Base-by-base conservation (phyloP, 495 filamentous ascomycete species). In the Penicillium riverlandense region DNA sequence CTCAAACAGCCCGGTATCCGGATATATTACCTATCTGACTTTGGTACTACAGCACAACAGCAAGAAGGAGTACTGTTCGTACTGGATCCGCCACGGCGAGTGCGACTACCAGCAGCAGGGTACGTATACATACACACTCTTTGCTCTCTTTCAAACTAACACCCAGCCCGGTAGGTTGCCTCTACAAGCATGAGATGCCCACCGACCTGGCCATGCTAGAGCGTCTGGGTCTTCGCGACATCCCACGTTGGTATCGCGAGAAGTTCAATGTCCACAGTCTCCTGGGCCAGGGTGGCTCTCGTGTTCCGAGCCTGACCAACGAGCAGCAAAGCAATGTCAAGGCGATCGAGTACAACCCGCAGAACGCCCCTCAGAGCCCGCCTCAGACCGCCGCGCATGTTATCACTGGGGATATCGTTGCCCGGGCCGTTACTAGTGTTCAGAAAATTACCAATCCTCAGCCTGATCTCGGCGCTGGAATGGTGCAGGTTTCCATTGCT, bases 131-230 rank as follows among this genome's bases (percentile, higher is more conserved):
- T 12, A 12, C 14, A 3, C 11, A n/a, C 4, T 6, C 30, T 8
- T 11, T 34, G n/a, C 8, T 13, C n/a, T n/a, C 28, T 15, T 9
- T 30, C 11, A 7, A 35, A 44, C 45, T 57, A 44, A 56, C 41
- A 13, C 15, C 12, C 22, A n/a, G 7, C 14, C 7, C 9, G 39
- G 6, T 33, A 73, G 70, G 90, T 3, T 95, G 90, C 63, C 72
- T 83, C 50, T 96, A 79, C 68, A 86, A 85, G 63, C 90, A 96
- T 56, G 84, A 90, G 55, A 91, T 95, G 80, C 90, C 90, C 1
- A 61, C 64, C 15, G 80, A 85, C 35, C 53, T 50, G 29, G 65
- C 59, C 0, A 83, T 76, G 38, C 72, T 90, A 48, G 64, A 74
- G 34, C 61, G 65, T 29, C 71, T 91, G 9, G 89, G 89, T 2